Evolutionary conservation across 108 stramenopile species (phyloP).

Genomic region (Skeletonema tropicum): DNA sequence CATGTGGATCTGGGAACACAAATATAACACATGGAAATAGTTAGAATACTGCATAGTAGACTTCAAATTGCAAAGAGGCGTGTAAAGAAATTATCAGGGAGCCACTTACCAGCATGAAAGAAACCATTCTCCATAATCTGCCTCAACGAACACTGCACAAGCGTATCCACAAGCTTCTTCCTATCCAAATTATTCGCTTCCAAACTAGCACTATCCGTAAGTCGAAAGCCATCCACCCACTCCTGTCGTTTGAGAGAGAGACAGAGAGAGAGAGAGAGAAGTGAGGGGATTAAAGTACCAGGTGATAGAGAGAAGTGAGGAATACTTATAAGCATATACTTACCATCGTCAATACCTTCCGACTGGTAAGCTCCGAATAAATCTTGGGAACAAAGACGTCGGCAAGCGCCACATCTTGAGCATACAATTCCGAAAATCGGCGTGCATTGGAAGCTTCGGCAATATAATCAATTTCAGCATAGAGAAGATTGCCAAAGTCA

Average conservation of each 20-base stretch:
- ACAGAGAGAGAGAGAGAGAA: no score
- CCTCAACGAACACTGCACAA: slow-evolving; percentile 91
- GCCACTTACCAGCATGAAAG: slow-evolving; percentile 57
- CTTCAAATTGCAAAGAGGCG: not conserved
- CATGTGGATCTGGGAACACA: slow-evolving; percentile 51
- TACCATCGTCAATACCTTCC: slow-evolving; percentile 92
- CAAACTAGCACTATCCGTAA: slow-evolving; percentile 81
- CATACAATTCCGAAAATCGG: slow-evolving; percentile 93
- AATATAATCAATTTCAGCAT: slow-evolving; percentile 95
- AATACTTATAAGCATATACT: slow-evolving; percentile 93
- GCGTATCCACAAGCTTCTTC: slow-evolving; percentile 87
- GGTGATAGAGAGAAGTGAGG: no score
- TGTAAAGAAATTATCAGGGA: slow-evolving; percentile 10
- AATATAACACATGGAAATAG: slow-evolving; percentile 8
- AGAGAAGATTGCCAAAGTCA: slow-evolving; percentile 95
- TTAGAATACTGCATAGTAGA: not conserved
- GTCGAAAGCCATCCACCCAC: slow-evolving; percentile 92
- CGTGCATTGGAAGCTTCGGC: slow-evolving; percentile 96
- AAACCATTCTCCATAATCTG: slow-evolving; percentile 96
- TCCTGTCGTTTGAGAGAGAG: no score
- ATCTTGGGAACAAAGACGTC: slow-evolving; percentile 94
- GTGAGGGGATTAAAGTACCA: no score
- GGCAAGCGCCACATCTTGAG: slow-evolving; percentile 68
- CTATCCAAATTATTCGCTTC: slow-evolving; percentile 69
- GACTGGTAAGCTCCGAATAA: slow-evolving; percentile 87